Evolutionary conservation across 2,329 filamentous ascomycete species (phyloP).

Genomic region (Fusarium xyrophilum): DNA sequence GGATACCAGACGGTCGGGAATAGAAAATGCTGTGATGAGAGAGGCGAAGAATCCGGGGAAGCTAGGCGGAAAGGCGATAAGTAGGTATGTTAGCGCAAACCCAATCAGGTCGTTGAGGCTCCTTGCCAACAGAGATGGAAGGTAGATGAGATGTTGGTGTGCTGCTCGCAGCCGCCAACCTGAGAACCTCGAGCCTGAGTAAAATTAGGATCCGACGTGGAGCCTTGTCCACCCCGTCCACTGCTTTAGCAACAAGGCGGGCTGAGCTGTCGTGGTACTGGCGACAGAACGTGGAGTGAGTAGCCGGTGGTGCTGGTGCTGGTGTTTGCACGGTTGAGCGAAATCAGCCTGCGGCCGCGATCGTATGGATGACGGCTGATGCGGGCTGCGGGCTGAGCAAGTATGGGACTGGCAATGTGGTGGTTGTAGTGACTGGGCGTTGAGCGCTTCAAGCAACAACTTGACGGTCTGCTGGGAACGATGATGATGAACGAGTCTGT

Average conservation of each 20-base stretch:
- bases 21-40: conserved; percentile 33
- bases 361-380: conserved; percentile 42
- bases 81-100: conserved; percentile 28
- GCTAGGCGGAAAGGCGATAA: conserved; percentile 40
- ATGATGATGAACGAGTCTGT: conserved; percentile 48
- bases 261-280: conserved; percentile 39
- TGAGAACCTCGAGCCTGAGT: conserved; percentile 23
- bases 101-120: conserved; percentile 29
- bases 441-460: conserved; percentile 41
- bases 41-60: conserved; percentile 34
- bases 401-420: conserved; percentile 42
- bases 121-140: conserved; percentile 22
- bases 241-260: conserved; percentile 24
- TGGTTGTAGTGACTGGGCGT: conserved; percentile 42
- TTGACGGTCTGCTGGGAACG: conserved; percentile 42
- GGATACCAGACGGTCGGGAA: conserved; percentile 35
- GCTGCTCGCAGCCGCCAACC: conserved; percentile 30
- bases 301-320: conserved; percentile 17
- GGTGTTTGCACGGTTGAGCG: conserved; percentile 31
- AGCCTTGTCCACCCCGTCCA: conserved; percentile 30
- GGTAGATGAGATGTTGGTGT: conserved; percentile 35
- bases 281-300: conserved; percentile 24
- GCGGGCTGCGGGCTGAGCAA: conserved; percentile 42
- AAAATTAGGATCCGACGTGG: conserved; percentile 26
- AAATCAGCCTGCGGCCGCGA: conserved; percentile 40